Percentiles rank a stretch among this genome's conserved stretches.
phyloP scores from a whole-genome alignment of 225 moss, liverwort and hornwort genomes.

The Marchantia paleacea region DNA sequence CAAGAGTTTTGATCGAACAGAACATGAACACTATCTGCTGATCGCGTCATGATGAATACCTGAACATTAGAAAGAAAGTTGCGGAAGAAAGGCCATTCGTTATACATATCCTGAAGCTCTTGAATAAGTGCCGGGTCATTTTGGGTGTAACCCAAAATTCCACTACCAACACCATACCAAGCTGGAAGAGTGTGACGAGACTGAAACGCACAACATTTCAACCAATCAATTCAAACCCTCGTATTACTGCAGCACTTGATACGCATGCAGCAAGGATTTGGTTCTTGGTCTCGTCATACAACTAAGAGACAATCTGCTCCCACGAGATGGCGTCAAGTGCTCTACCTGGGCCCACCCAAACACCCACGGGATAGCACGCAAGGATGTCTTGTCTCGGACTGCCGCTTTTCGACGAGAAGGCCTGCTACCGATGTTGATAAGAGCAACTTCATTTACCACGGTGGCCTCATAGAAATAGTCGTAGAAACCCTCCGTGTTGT shows the following conservation, averaged over 20 bases:
- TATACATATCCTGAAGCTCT: slow-evolving; percentile 81
- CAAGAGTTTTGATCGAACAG: neutral
- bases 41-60: slow-evolving; percentile 31
- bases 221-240: neutral
- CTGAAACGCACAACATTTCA: slow-evolving; percentile 44
- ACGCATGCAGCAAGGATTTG: neutral
- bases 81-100: slow-evolving; percentile 89
- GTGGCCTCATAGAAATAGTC: slow-evolving; percentile 97
- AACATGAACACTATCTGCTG: neutral
- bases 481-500: slow-evolving; percentile 92
- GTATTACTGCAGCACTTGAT: neutral
- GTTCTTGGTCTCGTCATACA: neutral
- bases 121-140: slow-evolving; percentile 71
- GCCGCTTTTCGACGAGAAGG: slow-evolving; percentile 88
- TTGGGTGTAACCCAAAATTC: slow-evolving; percentile 66
- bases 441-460: slow-evolving; percentile 87
- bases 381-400: slow-evolving; percentile 87
- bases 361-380: slow-evolving; percentile 99
- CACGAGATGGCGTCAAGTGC: neutral
- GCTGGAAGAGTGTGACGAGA: slow-evolving; percentile 95
- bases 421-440: slow-evolving; percentile 98
- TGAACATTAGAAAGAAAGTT: slow-evolving; percentile 95
- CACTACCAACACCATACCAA: slow-evolving; percentile 96
- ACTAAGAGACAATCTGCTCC: neutral
- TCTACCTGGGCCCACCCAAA: slow-evolving; percentile 98